phyloP scores from a whole-genome alignment of 1,284 basidiomycete genomes.

The Puccinia polysora region DNA sequence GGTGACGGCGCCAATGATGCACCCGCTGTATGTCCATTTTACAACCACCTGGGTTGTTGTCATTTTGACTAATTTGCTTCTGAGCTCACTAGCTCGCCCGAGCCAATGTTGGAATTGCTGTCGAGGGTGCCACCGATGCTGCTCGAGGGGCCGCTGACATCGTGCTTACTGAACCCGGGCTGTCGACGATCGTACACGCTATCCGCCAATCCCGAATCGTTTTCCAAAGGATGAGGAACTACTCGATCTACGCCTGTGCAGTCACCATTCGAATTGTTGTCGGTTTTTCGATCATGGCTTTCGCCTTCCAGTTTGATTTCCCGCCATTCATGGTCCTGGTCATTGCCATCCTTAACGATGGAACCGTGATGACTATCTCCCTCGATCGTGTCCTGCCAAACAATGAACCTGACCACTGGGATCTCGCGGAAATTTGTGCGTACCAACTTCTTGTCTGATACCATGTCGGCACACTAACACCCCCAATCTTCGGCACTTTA shows the following conservation, averaged over 20 bases:
- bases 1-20: conserved; percentile 97
- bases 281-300: conserved; percentile 44
- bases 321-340: conserved; percentile 60
- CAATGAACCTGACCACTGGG: conserved; percentile 81
- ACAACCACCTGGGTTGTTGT: neutral
- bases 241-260: conserved; percentile 62
- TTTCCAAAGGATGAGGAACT: conserved; percentile 97
- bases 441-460: neutral
- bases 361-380: conserved; percentile 86
- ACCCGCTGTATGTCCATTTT: conserved; percentile 59
- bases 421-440: conserved; percentile 78
- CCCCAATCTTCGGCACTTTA: neutral
- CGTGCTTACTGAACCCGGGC: conserved; percentile 88
- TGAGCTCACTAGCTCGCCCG: conserved; percentile 61
- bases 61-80: neutral
- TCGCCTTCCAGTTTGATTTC: conserved; percentile 44
- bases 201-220: conserved; percentile 91
- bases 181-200: conserved; percentile 92
- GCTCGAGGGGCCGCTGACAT: conserved; percentile 93
- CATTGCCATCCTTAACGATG: conserved; percentile 62
- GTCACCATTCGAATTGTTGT: conserved; percentile 45
- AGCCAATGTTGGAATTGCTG: conserved; percentile 57
- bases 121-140: conserved; percentile 92
- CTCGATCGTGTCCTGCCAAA: conserved; percentile 94
- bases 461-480: neutral